A percentile compares a stretch with the other conserved stretches of the same genome.
Evolutionary conservation across 441 rosid genomes (phyloP).

Genomic region (Raphanus hybrid): DNA sequence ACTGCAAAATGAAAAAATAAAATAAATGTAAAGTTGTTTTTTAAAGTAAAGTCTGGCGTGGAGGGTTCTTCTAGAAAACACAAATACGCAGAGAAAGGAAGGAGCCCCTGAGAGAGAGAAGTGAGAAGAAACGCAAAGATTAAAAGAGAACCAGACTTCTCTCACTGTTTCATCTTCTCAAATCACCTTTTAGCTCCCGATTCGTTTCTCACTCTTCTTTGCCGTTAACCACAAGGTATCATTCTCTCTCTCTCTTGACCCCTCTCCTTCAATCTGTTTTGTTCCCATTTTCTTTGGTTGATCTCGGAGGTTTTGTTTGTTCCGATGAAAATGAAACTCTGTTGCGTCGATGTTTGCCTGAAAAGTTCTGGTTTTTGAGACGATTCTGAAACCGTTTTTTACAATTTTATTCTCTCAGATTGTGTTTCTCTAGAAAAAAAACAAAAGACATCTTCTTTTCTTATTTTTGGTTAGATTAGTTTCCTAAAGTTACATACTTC

Average conservation of each 20-base stretch:
- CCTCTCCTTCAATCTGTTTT: neutral
- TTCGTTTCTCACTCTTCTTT: constrained; percentile 29
- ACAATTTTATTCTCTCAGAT: neutral
- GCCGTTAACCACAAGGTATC: constrained; percentile 48
- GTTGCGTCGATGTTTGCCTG: constrained; percentile 7
- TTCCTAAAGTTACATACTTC: constrained; percentile 22
- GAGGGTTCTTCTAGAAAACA: neutral
- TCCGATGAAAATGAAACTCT: neutral
- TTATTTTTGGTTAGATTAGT: constrained; percentile 3
- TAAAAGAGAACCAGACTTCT: neutral
- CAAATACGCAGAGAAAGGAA: neutral
- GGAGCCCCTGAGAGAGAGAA: neutral
- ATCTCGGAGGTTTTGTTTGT: neutral
- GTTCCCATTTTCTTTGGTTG: neutral
- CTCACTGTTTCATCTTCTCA: neutral
- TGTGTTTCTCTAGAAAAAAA: neutral
- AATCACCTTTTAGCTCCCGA: constrained; percentile 15
- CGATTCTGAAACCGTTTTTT: neutral
- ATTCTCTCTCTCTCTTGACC: neutral
- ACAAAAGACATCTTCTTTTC: neutral
- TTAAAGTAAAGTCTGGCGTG: neutral
- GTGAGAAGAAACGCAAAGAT: neutral
- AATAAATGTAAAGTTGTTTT: neutral
- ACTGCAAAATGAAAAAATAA: neutral
- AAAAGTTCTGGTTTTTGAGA: neutral